Conservation (phyloP, 495 filamentous ascomycete genomes). For the Aspergillus nidulans region DNA sequence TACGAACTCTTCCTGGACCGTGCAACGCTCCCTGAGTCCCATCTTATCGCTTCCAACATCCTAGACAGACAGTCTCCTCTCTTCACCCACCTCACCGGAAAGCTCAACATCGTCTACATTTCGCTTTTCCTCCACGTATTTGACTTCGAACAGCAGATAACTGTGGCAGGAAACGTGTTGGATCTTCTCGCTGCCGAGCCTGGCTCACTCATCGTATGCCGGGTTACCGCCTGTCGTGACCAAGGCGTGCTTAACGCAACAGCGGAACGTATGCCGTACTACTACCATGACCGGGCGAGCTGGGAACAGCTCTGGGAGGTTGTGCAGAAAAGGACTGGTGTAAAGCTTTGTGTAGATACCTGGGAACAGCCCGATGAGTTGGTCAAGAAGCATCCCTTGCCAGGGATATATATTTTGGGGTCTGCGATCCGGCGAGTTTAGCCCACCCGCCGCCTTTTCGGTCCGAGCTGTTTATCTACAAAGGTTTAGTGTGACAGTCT, state of each 20-base stretch:
- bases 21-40: slow-evolving; percentile 32
- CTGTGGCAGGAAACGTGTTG: slow-evolving; percentile 41
- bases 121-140: slow-evolving; percentile 60
- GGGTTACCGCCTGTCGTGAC: slow-evolving; percentile 39
- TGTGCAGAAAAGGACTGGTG: slow-evolving; percentile 44
- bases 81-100: slow-evolving; percentile 26
- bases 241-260: slow-evolving; percentile 22
- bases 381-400: neutral
- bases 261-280: slow-evolving; percentile 17
- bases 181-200: slow-evolving; percentile 37
- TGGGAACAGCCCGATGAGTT: neutral
- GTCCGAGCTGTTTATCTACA: too few species aligned
- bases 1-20: slow-evolving; percentile 47
- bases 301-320: slow-evolving; percentile 49
- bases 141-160: slow-evolving; percentile 47
- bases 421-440: neutral
- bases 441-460: too few species aligned
- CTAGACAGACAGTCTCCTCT: slow-evolving; percentile 39
- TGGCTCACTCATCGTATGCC: slow-evolving; percentile 46
- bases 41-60: slow-evolving; percentile 50
- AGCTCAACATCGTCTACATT: slow-evolving; percentile 46
- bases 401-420: neutral
- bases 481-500: too few species aligned
- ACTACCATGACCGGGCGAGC: slow-evolving; percentile 41
- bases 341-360: slow-evolving; percentile 36